These are phyloP conservation scores for Santalum album DNA, from an alignment of 164 flowering plant genomes.

Conservation along the genomic window DNA sequence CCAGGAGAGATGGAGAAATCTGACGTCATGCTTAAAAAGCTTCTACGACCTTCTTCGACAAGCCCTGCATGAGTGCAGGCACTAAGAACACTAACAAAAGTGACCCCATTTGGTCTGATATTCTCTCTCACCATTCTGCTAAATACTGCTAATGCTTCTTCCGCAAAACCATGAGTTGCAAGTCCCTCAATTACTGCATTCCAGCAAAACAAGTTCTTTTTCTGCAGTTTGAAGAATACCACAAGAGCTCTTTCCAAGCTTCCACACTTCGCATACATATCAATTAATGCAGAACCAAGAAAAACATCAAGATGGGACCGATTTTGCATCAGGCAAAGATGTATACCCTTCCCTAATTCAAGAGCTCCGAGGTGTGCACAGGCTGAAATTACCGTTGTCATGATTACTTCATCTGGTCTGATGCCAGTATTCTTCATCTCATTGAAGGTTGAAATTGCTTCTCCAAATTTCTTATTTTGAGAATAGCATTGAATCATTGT, in stretches of 20 bases:
- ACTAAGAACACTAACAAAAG: slow-evolving; percentile 57
- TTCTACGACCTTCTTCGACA: slow-evolving; percentile 52
- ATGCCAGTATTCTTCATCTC: slow-evolving; percentile 43
- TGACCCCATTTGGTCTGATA: slow-evolving; percentile 48
- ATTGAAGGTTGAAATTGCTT: slow-evolving; percentile 43
- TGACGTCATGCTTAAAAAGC: slow-evolving; percentile 45
- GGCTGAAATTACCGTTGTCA: slow-evolving; percentile 61
- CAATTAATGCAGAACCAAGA: slow-evolving; percentile 73
- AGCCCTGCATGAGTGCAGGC: slow-evolving; percentile 77
- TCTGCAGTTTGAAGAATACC: slow-evolving; percentile 52
- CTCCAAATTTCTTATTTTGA: slow-evolving; percentile 32
- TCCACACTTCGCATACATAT: slow-evolving; percentile 89
- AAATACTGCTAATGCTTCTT: slow-evolving; percentile 55
- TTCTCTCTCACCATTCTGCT: slow-evolving; percentile 39
- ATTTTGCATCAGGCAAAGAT: slow-evolving; percentile 27
- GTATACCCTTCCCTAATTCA: slow-evolving; percentile 53
- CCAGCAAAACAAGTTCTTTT: slow-evolving; percentile 72
- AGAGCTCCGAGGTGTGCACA: slow-evolving; percentile 88
- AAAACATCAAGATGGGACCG: slow-evolving; percentile 53
- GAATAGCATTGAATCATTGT: slow-evolving; percentile 72
- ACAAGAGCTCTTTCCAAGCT: slow-evolving; percentile 54
- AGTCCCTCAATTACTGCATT: slow-evolving; percentile 66
- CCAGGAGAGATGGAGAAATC: slow-evolving; percentile 36
- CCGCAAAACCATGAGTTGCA: slow-evolving; percentile 55
- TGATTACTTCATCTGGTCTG: slow-evolving; percentile 54